phyloP scores from a whole-genome alignment of 192 early-diverging fungal species.

The Rhizophagus clarus region DNA sequence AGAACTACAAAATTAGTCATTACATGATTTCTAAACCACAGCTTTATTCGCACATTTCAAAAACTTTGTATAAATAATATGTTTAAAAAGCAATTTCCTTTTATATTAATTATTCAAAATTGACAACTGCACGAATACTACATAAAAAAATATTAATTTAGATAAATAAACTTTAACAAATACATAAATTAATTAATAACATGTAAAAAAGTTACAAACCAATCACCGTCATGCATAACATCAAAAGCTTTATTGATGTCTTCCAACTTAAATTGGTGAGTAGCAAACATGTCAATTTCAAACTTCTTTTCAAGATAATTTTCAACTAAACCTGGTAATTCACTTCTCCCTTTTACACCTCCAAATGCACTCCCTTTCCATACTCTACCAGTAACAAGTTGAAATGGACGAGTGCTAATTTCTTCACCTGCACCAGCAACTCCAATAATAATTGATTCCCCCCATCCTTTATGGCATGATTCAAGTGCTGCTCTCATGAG shows the following conservation, averaged over 20 bases:
- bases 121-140: background rate
- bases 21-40: no score
- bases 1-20: no score
- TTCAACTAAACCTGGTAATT: slow-evolving; percentile 85
- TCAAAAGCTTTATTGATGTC: slow-evolving; percentile 96
- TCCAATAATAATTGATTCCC: slow-evolving; percentile 85
- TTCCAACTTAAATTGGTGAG: slow-evolving; percentile 75
- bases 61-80: no score
- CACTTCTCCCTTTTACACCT: slow-evolving; percentile 92
- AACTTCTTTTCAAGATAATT: slow-evolving; percentile 83
- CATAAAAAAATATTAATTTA: background rate
- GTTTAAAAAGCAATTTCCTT: no score
- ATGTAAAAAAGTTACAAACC: slow-evolving; percentile 38
- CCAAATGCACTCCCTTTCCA: slow-evolving; percentile 98
- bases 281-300: slow-evolving; percentile 92
- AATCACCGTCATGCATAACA: slow-evolving; percentile 79
- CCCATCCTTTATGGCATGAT: slow-evolving; percentile 90
- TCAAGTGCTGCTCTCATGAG: slow-evolving; percentile 97
- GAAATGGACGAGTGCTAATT: slow-evolving; percentile 92
- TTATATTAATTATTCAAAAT: background rate
- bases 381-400: slow-evolving; percentile 92
- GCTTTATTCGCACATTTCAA: no score
- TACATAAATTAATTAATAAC: background rate
- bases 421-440: slow-evolving; percentile 94
- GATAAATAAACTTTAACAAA: background rate